Evolutionary conservation across 2,329 filamentous ascomycete genomes (phyloP).

Genomic region (Venturia carpophila): DNA sequence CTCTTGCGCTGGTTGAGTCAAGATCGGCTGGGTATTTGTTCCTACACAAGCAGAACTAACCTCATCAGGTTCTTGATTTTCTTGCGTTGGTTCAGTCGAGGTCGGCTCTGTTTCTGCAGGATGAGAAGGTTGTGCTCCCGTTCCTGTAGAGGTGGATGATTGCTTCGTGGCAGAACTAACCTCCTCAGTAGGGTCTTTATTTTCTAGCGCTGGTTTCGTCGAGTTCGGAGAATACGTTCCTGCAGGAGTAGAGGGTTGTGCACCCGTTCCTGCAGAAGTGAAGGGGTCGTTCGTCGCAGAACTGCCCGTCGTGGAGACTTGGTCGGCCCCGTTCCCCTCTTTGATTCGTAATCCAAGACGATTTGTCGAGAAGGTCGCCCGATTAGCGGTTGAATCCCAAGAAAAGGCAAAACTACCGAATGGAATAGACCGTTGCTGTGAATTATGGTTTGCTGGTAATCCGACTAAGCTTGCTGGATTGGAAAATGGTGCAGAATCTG

Average conservation of each 20-base stretch:
- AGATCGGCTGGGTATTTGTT: too few species aligned
- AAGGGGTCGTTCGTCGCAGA: too few species aligned
- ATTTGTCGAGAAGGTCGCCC: not conserved
- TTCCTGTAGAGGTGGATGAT: not conserved
- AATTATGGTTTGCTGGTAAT: not conserved
- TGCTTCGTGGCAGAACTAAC: not conserved
- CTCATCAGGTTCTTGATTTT: too few species aligned
- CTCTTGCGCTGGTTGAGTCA: too few species aligned
- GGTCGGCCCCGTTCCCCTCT: not conserved
- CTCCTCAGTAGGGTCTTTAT: not conserved
- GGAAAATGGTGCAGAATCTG: too few species aligned
- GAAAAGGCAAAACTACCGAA: not conserved
- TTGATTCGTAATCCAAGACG: not conserved
- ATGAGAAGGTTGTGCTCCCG: not conserved
- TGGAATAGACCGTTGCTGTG: not conserved
- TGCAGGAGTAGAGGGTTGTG: not conserved
- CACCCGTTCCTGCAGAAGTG: not conserved
- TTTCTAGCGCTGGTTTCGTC: too few species aligned
- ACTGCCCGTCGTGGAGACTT: not conserved
- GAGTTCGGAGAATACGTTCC: too few species aligned
- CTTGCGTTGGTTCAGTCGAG: too few species aligned
- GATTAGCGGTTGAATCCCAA: not conserved
- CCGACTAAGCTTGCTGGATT: not conserved
- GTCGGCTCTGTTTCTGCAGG: too few species aligned
- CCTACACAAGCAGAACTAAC: too few species aligned